phyloP scores from a whole-genome alignment of 768 basidiomycete species.

The Naematelia encephala region DNA sequence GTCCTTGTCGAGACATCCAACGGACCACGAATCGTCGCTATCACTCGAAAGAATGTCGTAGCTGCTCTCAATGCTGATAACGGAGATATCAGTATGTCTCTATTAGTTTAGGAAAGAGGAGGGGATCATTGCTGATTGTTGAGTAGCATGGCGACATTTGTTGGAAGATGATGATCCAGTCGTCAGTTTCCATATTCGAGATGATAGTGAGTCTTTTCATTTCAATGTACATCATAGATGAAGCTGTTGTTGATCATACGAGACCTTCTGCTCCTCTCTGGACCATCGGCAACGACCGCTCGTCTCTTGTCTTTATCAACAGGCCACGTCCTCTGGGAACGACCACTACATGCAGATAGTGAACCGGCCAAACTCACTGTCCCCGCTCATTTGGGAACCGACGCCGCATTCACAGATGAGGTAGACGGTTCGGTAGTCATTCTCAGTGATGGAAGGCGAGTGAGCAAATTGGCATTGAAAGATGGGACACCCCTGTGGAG shows the following conservation, averaged over 20 bases:
- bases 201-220: slow-evolving; percentile 56
- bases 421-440: slow-evolving; percentile 26
- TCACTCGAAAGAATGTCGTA: slow-evolving; percentile 64
- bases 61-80: slow-evolving; percentile 66
- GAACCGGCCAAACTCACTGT: slow-evolving; percentile 56
- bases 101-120: too few species aligned
- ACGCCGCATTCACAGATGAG: slow-evolving; percentile 52
- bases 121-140: too few species aligned
- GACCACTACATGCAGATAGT: slow-evolving; percentile 57
- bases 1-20: slow-evolving; percentile 17
- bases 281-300: slow-evolving; percentile 65
- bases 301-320: slow-evolving; percentile 65
- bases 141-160: slow-evolving; percentile 73
- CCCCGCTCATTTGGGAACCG: slow-evolving; percentile 60
- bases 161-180: slow-evolving; percentile 70
- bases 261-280: slow-evolving; percentile 74
- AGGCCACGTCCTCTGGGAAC: slow-evolving; percentile 68
- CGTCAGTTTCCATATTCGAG: slow-evolving; percentile 61
- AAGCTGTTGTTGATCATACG: background rate
- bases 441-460: slow-evolving; percentile 51
- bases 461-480: slow-evolving; percentile 57
- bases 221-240: background rate
- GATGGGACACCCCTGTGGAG: slow-evolving; percentile 65
- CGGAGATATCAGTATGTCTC: slow-evolving; percentile 70
- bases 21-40: slow-evolving; percentile 21